Percentiles rank a stretch among this genome's conserved stretches.
These are phyloP conservation scores for Phalaenopsis aphrodite DNA, from an alignment of 106 monocot species.

Conservation along the genomic window DNA sequence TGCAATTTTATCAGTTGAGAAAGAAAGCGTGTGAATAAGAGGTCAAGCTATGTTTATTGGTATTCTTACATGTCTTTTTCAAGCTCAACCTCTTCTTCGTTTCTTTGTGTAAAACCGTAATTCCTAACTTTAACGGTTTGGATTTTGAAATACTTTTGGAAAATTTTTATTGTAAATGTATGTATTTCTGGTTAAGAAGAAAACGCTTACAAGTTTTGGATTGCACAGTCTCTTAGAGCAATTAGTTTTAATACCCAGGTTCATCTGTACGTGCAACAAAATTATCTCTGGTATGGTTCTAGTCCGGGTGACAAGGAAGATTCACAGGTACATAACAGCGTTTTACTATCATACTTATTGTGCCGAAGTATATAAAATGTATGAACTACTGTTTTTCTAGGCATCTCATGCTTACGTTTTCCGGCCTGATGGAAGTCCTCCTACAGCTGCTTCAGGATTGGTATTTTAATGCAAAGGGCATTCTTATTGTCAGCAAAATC, in stretches of 20 bases:
- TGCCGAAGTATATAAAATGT: not conserved
- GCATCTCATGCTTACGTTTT: conserved; percentile 81
- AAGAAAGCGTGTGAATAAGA: not conserved
- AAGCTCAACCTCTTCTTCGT: not conserved
- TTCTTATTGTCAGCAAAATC: not conserved
- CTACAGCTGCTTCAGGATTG: conserved; percentile 35
- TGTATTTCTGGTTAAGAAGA: not conserved
- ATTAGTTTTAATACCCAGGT: conserved; percentile 26
- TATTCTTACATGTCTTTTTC: not conserved
- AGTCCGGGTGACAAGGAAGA: conserved; percentile 43
- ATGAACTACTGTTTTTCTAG: conserved; percentile 15
- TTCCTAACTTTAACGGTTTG: not conserved
- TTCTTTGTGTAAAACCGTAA: not conserved
- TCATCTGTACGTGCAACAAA: conserved; percentile 56
- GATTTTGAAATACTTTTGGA: not conserved
- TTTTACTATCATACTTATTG: not conserved
- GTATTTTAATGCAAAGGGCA: conserved; percentile 24
- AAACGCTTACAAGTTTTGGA: not conserved
- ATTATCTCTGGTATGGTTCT: conserved; percentile 66
- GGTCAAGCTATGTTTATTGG: not conserved
- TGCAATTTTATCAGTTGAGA: not conserved
- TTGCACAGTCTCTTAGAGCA: not conserved
- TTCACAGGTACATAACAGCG: conserved; percentile 32
- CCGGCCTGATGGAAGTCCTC: conserved; percentile 55
- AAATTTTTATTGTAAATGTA: not conserved